Conservation (phyloP, 176 grass and related monocot genomes). For the Ampelocalamus luodianensis region DNA sequence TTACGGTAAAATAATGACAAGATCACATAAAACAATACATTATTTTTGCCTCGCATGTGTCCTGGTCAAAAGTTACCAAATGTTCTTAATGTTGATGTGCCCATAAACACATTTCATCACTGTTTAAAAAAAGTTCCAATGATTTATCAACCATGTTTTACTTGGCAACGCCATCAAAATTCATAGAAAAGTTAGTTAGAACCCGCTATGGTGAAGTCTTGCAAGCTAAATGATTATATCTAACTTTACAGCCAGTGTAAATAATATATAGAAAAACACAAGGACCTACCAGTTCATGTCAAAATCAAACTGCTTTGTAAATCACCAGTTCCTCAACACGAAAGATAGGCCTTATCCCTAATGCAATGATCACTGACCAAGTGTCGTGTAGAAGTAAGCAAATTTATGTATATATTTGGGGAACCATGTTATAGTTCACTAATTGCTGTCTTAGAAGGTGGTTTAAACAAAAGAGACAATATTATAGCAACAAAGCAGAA, state of each 20-base stretch:
- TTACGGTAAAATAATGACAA: background rate
- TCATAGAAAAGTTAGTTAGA: background rate
- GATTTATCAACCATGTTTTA: background rate
- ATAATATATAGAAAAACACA: background rate
- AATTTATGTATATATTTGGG: background rate
- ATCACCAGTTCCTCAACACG: background rate
- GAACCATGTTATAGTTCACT: too few species aligned
- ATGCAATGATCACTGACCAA: background rate
- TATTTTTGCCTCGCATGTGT: background rate
- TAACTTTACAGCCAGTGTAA: background rate
- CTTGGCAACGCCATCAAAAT: background rate
- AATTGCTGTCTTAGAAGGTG: background rate
- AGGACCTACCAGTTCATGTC: background rate
- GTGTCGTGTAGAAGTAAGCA: background rate
- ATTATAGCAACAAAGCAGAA: background rate
- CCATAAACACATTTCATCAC: background rate
- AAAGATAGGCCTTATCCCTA: background rate
- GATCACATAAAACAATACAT: background rate
- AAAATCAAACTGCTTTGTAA: background rate
- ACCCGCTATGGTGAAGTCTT: background rate
- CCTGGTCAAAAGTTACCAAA: background rate
- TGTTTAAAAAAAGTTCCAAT: background rate
- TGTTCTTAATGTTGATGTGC: background rate
- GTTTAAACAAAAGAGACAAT: background rate
- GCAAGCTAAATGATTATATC: background rate